phyloP scores from a whole-genome alignment of 2,329 filamentous ascomycete species.

The Paracorniculantispora psalliotae region DNA sequence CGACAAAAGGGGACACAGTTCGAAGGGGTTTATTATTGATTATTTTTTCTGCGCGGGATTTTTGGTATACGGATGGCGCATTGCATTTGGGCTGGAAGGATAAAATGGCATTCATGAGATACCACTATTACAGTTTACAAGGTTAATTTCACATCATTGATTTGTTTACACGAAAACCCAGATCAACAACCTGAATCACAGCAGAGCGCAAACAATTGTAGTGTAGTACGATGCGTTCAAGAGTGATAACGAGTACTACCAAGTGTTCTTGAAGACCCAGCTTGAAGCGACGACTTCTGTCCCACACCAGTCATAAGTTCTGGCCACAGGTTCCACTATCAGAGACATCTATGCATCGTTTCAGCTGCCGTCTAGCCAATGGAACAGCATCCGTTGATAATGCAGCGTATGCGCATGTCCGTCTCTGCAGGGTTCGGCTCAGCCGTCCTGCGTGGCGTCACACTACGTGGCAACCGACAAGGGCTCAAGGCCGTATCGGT shows the following conservation, averaged over 20 bases:
- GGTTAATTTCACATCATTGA: background rate
- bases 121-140: conserved; percentile 7
- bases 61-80: background rate
- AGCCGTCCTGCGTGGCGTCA: background rate
- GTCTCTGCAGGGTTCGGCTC: background rate
- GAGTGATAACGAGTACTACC: background rate
- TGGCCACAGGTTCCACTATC: no score
- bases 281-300: no score
- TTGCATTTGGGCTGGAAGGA: background rate
- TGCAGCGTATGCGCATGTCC: background rate
- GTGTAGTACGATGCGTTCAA: background rate
- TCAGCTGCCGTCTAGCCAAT: background rate
- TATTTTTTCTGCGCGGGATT: background rate
- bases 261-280: no score
- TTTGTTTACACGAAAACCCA: background rate
- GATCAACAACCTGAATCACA: background rate
- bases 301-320: no score
- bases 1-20: background rate
- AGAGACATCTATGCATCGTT: background rate
- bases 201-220: no score
- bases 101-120: background rate
- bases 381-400: background rate
- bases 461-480: conserved; percentile 1
- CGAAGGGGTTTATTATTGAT: background rate
- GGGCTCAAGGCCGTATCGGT: background rate